These are phyloP conservation scores for Bocquillonia castaneifolia DNA, from an alignment of 441 rosid genomes.

Conservation along the genomic window DNA sequence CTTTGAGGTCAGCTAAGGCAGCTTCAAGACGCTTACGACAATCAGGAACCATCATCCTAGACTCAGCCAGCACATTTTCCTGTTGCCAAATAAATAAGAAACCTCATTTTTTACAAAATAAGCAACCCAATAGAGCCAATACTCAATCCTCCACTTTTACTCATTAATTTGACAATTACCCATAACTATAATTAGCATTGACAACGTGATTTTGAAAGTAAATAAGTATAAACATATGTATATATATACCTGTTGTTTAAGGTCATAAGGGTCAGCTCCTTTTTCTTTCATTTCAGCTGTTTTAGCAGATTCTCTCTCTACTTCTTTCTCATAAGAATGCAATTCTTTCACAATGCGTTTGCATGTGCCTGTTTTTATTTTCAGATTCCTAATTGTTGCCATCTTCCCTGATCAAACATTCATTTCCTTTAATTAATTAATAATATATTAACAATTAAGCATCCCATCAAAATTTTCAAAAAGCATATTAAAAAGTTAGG, in stretches of 20 bases:
- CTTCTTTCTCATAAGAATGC: constrained; percentile 85
- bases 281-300: constrained; percentile 85
- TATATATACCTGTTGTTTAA: constrained; percentile 70
- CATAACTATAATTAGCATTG: not conserved
- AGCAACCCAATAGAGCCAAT: not conserved
- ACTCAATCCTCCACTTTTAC: not conserved
- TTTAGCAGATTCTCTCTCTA: constrained; percentile 78
- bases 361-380: constrained; percentile 75
- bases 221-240: too few relatives aligned
- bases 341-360: constrained; percentile 77
- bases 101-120: not conserved
- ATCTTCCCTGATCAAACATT: constrained; percentile 2
- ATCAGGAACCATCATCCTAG: constrained; percentile 97
- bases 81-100: constrained; percentile 25
- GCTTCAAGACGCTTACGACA: constrained; percentile 83
- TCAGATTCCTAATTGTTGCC: constrained; percentile 59
- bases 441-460: too few relatives aligned
- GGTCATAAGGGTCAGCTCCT: constrained; percentile 88
- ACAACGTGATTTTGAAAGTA: too few relatives aligned
- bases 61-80: constrained; percentile 96
- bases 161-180: not conserved
- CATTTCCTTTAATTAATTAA: too few relatives aligned
- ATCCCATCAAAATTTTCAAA: too few relatives aligned
- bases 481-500: not conserved
- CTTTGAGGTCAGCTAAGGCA: constrained; percentile 68